Conservation (phyloP, 2,329 filamentous ascomycete genomes). For the Fusarium goolgardi region DNA sequence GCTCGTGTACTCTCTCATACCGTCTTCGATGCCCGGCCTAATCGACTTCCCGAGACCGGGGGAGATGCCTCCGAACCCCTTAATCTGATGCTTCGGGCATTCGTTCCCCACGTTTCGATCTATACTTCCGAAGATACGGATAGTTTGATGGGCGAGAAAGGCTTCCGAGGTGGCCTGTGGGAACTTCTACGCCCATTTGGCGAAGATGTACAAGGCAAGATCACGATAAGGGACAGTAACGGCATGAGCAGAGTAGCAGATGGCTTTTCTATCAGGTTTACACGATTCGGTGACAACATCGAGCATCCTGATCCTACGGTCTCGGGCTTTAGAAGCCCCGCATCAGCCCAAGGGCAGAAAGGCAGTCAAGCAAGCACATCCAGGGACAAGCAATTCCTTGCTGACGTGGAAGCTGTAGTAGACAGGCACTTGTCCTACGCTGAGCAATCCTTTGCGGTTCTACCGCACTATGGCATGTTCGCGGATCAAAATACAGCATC, state of each 20-base stretch:
- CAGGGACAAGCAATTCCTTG: constrained; percentile 55
- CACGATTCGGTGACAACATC: constrained; percentile 72
- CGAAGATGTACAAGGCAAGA: constrained; percentile 86
- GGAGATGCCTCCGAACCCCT: constrained; percentile 65
- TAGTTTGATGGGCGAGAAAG: constrained; percentile 82
- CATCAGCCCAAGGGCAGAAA: constrained; percentile 55
- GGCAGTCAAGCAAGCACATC: constrained; percentile 46
- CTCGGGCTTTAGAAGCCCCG: constrained; percentile 45
- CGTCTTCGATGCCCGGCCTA: constrained; percentile 63
- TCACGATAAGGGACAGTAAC: constrained; percentile 89
- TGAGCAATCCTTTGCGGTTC: constrained; percentile 66
- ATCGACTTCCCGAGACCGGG: constrained; percentile 58
- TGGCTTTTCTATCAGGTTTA: constrained; percentile 90
- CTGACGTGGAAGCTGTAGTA: constrained; percentile 82
- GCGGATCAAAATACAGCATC: constrained; percentile 57
- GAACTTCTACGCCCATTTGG: constrained; percentile 92
- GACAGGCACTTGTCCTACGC: constrained; percentile 82
- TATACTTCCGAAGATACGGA: constrained; percentile 90
- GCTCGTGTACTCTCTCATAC: constrained; percentile 69
- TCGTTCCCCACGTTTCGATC: constrained; percentile 89
- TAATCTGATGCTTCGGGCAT: constrained; percentile 81
- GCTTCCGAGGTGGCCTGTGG: constrained; percentile 83
- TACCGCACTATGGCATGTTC: constrained; percentile 53
- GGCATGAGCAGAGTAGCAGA: constrained; percentile 86
- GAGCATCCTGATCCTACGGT: constrained; percentile 61